Evolutionary conservation across 2,329 filamentous ascomycete genomes (phyloP), one percentile per base, ranked within the genome.

Genomic region (Zasmidium angulare): DNA sequence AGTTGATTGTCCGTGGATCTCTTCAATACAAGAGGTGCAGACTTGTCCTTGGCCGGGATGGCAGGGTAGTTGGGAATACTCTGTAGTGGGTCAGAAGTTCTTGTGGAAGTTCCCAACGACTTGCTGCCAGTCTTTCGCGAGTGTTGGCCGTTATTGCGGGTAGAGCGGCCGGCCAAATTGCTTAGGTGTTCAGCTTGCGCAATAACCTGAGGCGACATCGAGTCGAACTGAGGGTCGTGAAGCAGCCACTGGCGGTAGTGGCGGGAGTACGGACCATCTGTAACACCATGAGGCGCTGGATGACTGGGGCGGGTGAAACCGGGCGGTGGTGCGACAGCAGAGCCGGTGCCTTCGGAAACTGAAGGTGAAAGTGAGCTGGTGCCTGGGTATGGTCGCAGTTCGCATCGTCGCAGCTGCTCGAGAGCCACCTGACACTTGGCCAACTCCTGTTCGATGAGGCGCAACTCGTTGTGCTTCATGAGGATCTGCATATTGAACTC

Each of bases 231-330:
- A 58, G 89, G 84, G 75, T 97, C 92, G 53, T 90, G 90, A 60
- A 98, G 87, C 66, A 99, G 85, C 95, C 95, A 99, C 80, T 90
- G 91, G 72, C 91, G 88, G 77, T 97, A 97, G 78, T 98, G 95
- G 67, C 92, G 88, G 61, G 92, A 88, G 77, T 98, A 98, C 1
- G 95, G 93, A 11, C 95, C 95, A 69, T 97, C 91, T 17, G 87
- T 86, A 58, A 97, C 91, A 66, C 93, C 93, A 81, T 93, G 96
- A 2, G 95, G 90, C 48, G 95, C 86, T 40, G 93, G 90, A 81
- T 90, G 91, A 69, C 85, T 81, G 60, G 92, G 90, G 66, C 87
- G 81, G 61, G 84, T 81, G 67, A 86, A 86, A 68, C 87, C 87
- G 64, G 82, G 76, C 65, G 79, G 80, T 63, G 83, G 79, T 61